Base-by-base conservation (phyloP, 768 basidiomycete species). In the Sarcomyxa edulis region DNA sequence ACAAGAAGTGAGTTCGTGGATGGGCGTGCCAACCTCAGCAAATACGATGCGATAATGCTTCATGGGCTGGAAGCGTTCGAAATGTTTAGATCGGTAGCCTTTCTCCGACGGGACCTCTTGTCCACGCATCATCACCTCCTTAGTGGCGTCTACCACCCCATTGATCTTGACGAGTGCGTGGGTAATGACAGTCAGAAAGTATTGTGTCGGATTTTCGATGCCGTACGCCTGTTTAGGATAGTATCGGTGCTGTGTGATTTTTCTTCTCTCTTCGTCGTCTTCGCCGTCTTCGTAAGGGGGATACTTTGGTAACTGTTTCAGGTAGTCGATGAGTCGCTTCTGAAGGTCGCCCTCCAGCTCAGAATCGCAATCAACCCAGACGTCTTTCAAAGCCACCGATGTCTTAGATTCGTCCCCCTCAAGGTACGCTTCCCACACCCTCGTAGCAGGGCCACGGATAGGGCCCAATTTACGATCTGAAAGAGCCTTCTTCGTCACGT, bases 381-480 rank as follows among this genome's bases (percentile, higher is more conserved):
- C 12, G 28, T 39, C 21, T 31, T 7, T 22, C 31, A 26, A n/a
- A n/a, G n/a, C n/a, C n/a, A n/a, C n/a, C n/a, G n/a, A n/a, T n/a
- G n/a, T n/a, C n/a, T n/a, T n/a, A n/a, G n/a, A n/a, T n/a, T 41
- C 21, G 6, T 36, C 33, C 2, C 14, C 25, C 8, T 25, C 32
- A 5, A 12, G 7, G 4, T 40, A 16, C 26, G 35, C 46, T 21
- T 35, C 27, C 42, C 43, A 48, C n/a, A 45, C 44, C 5, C 47
- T 38, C 7, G 47, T 45, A 18, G 34, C 39, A 4, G 39, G 38
- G 11, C 33, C 29, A 3, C 16, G 20, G n/a, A 45, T 37, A n/a
- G 12, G 6, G n/a, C 32, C 34, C 4, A 35, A 34, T n/a, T 30
- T 14, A 11, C 16, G 30, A 11, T 45, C 39, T 14, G 24, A 28